These are phyloP conservation scores for Trypanosoma avium DNA, from an alignment of 208 protist species.

Conservation along the genomic window DNA sequence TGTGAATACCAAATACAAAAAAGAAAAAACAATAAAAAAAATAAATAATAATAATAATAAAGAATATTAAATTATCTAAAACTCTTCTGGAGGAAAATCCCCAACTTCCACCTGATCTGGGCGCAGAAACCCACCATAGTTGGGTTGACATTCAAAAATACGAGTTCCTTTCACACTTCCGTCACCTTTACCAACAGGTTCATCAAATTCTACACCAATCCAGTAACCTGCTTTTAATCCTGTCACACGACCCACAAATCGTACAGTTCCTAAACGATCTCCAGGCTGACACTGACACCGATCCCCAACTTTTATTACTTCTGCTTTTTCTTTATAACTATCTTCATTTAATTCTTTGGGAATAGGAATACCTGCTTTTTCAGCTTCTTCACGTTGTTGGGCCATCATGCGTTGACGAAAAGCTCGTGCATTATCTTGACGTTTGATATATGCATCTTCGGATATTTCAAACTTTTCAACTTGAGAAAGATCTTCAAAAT, in stretches of 20 bases:
- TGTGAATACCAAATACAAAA: not conserved
- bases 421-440: slow-evolving; percentile 72
- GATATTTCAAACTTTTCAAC: slow-evolving; percentile 92
- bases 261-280: slow-evolving; percentile 80
- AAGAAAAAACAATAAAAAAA: not conserved
- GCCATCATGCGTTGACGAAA: slow-evolving; percentile 80
- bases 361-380: slow-evolving; percentile 47
- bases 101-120: slow-evolving; percentile 88
- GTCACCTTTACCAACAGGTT: slow-evolving; percentile 94
- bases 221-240: slow-evolving; percentile 87
- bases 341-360: slow-evolving; percentile 55
- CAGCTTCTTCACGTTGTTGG: slow-evolving; percentile 68
- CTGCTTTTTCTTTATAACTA: slow-evolving; percentile 67
- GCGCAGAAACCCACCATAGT: slow-evolving; percentile 86
- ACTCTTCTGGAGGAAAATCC: slow-evolving; percentile 88
- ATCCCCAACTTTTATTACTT: slow-evolving; percentile 78
- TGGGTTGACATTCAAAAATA: slow-evolving; percentile 85
- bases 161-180: slow-evolving; percentile 87
- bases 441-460: slow-evolving; percentile 90
- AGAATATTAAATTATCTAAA: slow-evolving; percentile 25
- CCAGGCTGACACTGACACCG: slow-evolving; percentile 82
- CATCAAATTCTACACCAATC: slow-evolving; percentile 93
- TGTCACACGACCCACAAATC: slow-evolving; percentile 84
- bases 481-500: slow-evolving; percentile 83
- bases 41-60: not conserved